Percentiles rank a stretch among this genome's conserved stretches.
Evolutionary conservation across 2,329 filamentous ascomycete genomes (phyloP).

Genomic region (Sclerotinia sclerotiorum): DNA sequence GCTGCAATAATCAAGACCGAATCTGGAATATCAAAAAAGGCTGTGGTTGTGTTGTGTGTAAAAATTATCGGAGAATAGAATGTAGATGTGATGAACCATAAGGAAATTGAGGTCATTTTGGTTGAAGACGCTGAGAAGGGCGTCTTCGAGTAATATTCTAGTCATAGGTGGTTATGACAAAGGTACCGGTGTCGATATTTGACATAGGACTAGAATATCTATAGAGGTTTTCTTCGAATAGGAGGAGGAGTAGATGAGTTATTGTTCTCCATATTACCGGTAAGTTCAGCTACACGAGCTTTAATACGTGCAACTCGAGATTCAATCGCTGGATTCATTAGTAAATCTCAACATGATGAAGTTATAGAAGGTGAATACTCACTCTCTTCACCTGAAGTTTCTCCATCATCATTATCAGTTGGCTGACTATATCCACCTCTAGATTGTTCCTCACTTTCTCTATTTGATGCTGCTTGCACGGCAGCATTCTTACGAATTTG

Average conservation of each 20-base stretch:
- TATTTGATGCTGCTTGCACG: constrained; percentile 66
- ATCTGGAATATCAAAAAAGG: not conserved
- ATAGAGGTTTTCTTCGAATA: constrained; percentile 21
- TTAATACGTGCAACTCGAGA: constrained; percentile 96
- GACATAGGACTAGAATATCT: not conserved
- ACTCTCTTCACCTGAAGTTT: constrained; percentile 96
- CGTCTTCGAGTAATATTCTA: not conserved
- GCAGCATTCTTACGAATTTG: constrained; percentile 95
- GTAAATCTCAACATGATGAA: constrained; percentile 1
- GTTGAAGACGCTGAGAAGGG: not conserved
- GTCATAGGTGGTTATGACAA: not conserved
- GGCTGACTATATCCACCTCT: constrained; percentile 56
- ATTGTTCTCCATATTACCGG: constrained; percentile 69
- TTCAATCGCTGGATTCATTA: constrained; percentile 72
- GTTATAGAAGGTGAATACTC: constrained; percentile 48
- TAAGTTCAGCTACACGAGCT: constrained; percentile 91
- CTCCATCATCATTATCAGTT: constrained; percentile 71
- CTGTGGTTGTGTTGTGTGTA: not conserved
- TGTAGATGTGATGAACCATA: not conserved
- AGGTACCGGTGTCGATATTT: not conserved
- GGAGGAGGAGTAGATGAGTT: constrained; percentile 26
- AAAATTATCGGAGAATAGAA: constrained; percentile 16
- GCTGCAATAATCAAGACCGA: constrained; percentile 14
- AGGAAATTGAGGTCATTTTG: not conserved
- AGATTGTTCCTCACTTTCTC: constrained; percentile 63